Evolutionary conservation across 345 rosid species (phyloP).

Genomic region (Euphorbia peplus): DNA sequence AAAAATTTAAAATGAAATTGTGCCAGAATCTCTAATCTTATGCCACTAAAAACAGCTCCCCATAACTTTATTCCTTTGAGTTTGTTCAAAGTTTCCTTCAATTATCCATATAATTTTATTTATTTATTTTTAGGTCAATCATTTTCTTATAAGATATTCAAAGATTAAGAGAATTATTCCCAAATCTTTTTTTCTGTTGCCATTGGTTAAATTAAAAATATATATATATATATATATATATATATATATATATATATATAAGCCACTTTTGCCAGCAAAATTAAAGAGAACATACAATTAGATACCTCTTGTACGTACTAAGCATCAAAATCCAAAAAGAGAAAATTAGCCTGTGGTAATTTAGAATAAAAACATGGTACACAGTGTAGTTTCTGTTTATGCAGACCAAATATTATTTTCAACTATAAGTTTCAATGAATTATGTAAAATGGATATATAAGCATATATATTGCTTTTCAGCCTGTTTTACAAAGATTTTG

Average conservation of each 20-base stretch:
- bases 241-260: too few species aligned
- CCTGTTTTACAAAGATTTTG: too few species aligned
- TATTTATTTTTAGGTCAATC: not conserved
- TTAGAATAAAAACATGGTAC: too few species aligned
- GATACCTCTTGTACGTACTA: not conserved
- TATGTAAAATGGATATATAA: not conserved
- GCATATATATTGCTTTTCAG: not conserved
- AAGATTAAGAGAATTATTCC: not conserved
- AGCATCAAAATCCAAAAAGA: too few species aligned
- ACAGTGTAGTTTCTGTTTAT: too few species aligned
- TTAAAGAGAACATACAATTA: too few species aligned
- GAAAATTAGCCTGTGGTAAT: too few species aligned
- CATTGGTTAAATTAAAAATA: not conserved
- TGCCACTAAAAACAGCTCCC: too few species aligned
- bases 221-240: too few species aligned
- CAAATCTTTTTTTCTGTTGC: not conserved
- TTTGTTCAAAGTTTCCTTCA: not conserved
- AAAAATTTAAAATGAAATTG: too few species aligned
- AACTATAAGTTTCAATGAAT: not conserved
- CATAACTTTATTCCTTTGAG: too few species aligned
- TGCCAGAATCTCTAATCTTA: too few species aligned
- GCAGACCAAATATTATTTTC: conserved; percentile 5
- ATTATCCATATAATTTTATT: not conserved
- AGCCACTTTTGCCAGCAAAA: conserved; percentile 4
- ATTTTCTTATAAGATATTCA: not conserved